A percentile compares a stretch with the other conserved stretches of the same genome.
phyloP scores from a whole-genome alignment of 805 yeast genomes.

The Nakazawaea peltata region DNA sequence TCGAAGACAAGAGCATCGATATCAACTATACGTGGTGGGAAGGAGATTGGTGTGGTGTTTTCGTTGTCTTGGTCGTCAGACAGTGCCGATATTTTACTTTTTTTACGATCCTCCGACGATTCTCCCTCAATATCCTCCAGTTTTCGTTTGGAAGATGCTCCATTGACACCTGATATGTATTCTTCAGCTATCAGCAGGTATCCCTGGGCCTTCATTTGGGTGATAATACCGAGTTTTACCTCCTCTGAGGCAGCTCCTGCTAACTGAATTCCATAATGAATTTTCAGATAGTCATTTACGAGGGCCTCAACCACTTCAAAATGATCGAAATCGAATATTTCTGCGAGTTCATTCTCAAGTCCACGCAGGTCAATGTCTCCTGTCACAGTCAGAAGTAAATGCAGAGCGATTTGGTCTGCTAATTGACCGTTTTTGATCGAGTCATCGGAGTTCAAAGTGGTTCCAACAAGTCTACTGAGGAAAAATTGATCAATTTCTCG shows the following conservation, averaged over 20 bases:
- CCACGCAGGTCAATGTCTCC: conserved; percentile 27
- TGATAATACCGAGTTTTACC: conserved; percentile 26
- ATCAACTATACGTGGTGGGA: conserved; percentile 59
- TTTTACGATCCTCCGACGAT: conserved; percentile 7
- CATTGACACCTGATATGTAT: conserved; percentile 17
- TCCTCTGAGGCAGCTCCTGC: conserved; percentile 17
- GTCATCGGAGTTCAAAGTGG: conserved; percentile 27
- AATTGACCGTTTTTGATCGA: conserved; percentile 24
- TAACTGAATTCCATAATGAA: conserved; percentile 22
- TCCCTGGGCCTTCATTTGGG: conserved; percentile 37
- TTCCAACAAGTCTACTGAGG: conserved; percentile 42
- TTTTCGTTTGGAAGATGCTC: conserved; percentile 14
- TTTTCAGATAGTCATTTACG: conserved; percentile 30
- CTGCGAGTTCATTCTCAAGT: conserved; percentile 47
- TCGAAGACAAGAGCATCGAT: conserved; percentile 57
- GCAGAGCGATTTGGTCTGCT: conserved; percentile 29
- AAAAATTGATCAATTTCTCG: conserved; percentile 31
- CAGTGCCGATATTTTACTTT: conserved; percentile 1
- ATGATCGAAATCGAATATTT: conserved; percentile 43
- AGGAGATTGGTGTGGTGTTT: no score
- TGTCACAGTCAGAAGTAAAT: conserved; percentile 26
- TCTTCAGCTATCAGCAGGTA: conserved; percentile 33
- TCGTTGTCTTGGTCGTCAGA: conserved; percentile 20
- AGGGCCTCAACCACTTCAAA: conserved; percentile 40
- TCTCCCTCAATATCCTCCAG: conserved; percentile 9